Conservation (phyloP, 345 rosid species). For the Citrus australasica region DNA sequence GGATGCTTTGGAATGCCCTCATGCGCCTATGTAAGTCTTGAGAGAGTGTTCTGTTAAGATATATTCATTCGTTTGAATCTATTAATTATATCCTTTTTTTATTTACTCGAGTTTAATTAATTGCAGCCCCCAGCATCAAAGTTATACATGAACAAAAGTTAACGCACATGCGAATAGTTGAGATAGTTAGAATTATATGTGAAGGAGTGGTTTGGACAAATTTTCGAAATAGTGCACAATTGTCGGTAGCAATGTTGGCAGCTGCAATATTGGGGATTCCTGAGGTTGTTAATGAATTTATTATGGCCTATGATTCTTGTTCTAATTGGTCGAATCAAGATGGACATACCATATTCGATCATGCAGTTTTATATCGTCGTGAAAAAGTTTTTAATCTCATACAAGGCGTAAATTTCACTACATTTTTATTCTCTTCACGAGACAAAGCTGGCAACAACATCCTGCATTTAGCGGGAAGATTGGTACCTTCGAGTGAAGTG, state of each 20-base stretch:
- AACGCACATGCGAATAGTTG: background rate
- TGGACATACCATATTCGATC: background rate
- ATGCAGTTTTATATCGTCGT: slow-evolving; percentile 1
- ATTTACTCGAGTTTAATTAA: background rate
- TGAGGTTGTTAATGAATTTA: no score
- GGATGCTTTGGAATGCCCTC: background rate
- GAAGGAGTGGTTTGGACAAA: no score
- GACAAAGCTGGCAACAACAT: background rate
- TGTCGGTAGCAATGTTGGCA: no score
- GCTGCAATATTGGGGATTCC: no score
- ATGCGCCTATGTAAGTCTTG: background rate
- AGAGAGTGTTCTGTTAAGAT: no score
- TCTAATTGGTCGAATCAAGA: no score
- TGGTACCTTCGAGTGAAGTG: background rate
- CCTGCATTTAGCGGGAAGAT: background rate
- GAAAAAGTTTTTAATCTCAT: no score
- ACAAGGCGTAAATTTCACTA: no score
- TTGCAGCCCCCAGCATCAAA: background rate
- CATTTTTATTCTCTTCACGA: no score
- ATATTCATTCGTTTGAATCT: background rate
- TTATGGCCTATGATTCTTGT: no score
- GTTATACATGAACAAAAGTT: background rate
- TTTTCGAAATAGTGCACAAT: no score
- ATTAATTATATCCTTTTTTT: no score
- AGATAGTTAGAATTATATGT: background rate